These are phyloP conservation scores for Geum urbanum DNA, from an alignment of 306 rosid genomes.

Conservation along the genomic window DNA sequence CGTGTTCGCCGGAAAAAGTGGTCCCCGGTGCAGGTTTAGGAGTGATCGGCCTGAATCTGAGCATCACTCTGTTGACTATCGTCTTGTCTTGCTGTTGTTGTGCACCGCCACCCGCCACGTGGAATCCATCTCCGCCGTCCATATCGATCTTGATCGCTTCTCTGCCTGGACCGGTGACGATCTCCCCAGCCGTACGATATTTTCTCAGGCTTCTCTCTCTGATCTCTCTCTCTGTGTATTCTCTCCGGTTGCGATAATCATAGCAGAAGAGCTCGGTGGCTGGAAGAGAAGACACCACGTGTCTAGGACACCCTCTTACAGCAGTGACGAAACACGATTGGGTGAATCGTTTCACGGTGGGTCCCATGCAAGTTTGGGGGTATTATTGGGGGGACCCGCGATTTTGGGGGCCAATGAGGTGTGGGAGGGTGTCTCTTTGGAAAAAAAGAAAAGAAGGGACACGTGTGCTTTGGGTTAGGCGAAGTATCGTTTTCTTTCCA, in stretches of 20 bases:
- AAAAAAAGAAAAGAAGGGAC: conserved; percentile 25
- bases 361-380: neutral
- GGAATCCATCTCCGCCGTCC: conserved; percentile 46
- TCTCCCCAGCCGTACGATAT: neutral
- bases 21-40: conserved; percentile 47
- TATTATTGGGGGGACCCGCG: conserved; percentile 39
- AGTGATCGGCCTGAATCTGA: conserved; percentile 71
- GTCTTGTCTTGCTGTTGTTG: conserved; percentile 14
- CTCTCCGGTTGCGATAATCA: conserved; percentile 51
- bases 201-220: neutral
- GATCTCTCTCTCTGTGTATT: conserved; percentile 3
- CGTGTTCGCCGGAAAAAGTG: neutral
- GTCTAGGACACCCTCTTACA: conserved; percentile 47
- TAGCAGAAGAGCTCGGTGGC: conserved; percentile 57
- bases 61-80: conserved; percentile 43
- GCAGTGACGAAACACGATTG: conserved; percentile 32
- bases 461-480: conserved; percentile 49
- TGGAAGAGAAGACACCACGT: conserved; percentile 52
- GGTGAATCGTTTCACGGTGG: conserved; percentile 17
- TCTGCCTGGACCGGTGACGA: neutral
- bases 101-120: conserved; percentile 21
- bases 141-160: conserved; percentile 23
- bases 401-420: conserved; percentile 24
- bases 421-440: conserved; percentile 31
- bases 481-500: conserved; percentile 43